Base-by-base conservation (phyloP, 371 early-diverging fungal species). In the Apophysomyces elegans region DNA sequence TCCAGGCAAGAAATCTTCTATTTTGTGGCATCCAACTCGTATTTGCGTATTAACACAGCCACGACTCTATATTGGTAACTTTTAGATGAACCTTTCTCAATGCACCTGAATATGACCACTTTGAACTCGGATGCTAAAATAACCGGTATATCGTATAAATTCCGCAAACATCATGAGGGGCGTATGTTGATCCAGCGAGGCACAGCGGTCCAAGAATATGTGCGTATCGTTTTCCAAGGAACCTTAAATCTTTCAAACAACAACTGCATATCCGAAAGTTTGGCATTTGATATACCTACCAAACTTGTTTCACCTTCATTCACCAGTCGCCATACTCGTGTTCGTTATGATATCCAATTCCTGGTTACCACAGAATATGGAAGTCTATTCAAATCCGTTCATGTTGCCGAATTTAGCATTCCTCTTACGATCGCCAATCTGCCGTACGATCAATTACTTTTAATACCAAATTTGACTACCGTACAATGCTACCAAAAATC, bases 121-220 rank as follows among this genome's bases (percentile, higher is more conserved):
- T 56, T 75, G 32, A 69, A 73, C 13, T 73, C 79, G 14, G 80
- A 80, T 37, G 61, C 66, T 14, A 74, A 70, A 39, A 69, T 77
- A 12, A 64, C 66, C 1, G 59, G 32, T 2, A 43, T 80, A 0
- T 12, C 45, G 1, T 80, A 71, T 58, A 63, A 63, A 21, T 71
- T 80, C 61, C 77, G 77, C 35, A 80, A 80, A 47, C 80, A 80
- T 37, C 77, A 80, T 32, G 75, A 77, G 63, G 80, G 80, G 1
- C 72, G 73, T 26, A 73, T 80, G 73, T 56, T 75, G 9, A 66
- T 77, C 9, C 74, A 76, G 38, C 75, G 73, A 46, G 77, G 80
- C 7, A 77, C 71, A 13, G 80, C 80, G 21, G 37, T 45, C 4
- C 50, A 50, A 13, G 47, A 37, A 41, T 38, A 35, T 18, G 54